A percentile compares a stretch with the other conserved stretches of the same genome.
These are phyloP conservation scores for Lumnitzera littorea DNA, from an alignment of 345 rosid species.

Conservation along the genomic window DNA sequence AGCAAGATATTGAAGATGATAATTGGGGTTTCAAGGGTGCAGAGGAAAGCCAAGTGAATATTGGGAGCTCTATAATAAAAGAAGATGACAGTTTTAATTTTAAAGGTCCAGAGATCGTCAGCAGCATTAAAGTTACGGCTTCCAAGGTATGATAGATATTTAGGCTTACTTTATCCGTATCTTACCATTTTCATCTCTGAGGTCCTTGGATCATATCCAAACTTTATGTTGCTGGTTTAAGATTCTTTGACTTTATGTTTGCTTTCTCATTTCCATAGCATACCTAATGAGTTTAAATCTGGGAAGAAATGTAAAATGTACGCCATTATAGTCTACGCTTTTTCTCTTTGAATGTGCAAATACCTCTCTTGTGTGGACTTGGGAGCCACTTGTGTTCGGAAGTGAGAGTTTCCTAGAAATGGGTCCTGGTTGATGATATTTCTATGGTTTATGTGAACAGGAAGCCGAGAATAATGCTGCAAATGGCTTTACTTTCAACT, in stretches of 20 bases:
- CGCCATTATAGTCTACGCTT: too few relatives aligned
- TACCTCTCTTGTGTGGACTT: too few relatives aligned
- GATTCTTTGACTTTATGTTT: not conserved
- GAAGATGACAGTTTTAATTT: constrained; percentile 14
- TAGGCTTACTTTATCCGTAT: not conserved
- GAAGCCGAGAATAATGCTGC: not conserved
- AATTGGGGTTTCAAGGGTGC: constrained; percentile 41
- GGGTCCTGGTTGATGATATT: not conserved
- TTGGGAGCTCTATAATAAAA: constrained; percentile 21
- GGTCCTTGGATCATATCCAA: not conserved
- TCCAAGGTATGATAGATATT: constrained; percentile 1
- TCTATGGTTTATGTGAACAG: not conserved
- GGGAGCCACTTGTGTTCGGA: too few relatives aligned
- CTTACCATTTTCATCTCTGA: too few relatives aligned
- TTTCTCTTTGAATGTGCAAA: too few relatives aligned
- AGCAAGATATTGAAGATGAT: constrained; percentile 22
- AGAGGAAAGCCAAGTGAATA: constrained; percentile 7
- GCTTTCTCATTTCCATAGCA: too few relatives aligned
- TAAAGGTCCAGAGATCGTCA: constrained; percentile 4
- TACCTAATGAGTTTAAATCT: too few relatives aligned
- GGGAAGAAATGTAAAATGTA: too few relatives aligned
- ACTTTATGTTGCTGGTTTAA: not conserved
- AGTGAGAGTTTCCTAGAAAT: too few relatives aligned
- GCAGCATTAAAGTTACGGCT: constrained; percentile 2
- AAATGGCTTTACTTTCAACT: constrained; percentile 11